Base-by-base conservation (phyloP, 352 stramenopile genomes). In the Phytophthora fragariae region DNA sequence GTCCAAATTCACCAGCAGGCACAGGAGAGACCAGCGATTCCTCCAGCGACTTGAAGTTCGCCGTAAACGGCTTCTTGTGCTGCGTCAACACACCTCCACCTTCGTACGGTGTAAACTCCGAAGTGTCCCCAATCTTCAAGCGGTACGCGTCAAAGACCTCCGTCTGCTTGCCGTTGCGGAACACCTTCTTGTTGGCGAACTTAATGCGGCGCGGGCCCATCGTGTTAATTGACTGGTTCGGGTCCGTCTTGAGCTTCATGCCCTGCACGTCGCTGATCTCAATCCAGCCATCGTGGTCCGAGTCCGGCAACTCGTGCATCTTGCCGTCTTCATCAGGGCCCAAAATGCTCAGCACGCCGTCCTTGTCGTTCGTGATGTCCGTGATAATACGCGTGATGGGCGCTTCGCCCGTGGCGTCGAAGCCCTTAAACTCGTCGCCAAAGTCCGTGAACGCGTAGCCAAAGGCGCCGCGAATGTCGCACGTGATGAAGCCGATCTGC, bases 291-390 rank as follows among this genome's bases (percentile, higher is more conserved):
- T 93, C 89, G 69, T 96, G 89, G 58, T 91, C 88, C 70, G 88
- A 95, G 61, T 96, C 89, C 0, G 88, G 89, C 83, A 96, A 89
- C 41, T 96, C 89, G 72, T 96, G 89, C 88, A 96, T 96, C 75
- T 94, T 94, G 62, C 89, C 89, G 68, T 96, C 88, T 57, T 96
- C 89, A 62, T 96, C 88, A 0, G 89, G 88, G 0, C 89, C 89
- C 29, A 96, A 77, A 37, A 96, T 84, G 46, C 82, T 88, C 47
- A 96, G 57, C 54, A 94, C 66, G 14, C 89, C 89, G 68, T 96
- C 88, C 66, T 80, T 82, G 62, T 94, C 89, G 71, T 90, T 94
- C 66, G 88, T 93, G 58, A 96, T 91, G 61, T 94, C 88, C 64
- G 89, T 95, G 67, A 96, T 94, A 73, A 96, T 96, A 39, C 89